Evolutionary conservation across 176 grass and related monocot genomes (phyloP), one percentile per base, ranked within the genome.

Genomic region (Eleusine indica): DNA sequence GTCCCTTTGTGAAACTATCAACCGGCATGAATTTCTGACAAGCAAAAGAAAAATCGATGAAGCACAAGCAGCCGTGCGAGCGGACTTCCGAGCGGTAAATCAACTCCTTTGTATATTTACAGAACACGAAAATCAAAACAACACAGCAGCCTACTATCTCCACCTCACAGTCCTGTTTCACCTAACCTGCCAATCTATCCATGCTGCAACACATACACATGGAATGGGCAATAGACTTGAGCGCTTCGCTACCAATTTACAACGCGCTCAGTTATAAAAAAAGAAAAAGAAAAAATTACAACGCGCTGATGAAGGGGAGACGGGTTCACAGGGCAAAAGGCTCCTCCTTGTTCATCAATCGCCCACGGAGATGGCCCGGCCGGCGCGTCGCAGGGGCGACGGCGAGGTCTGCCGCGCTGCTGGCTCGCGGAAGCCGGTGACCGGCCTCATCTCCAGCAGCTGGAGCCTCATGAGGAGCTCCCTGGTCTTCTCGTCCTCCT

Each of bases 401-500:
- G 77, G 82, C n/a, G 89, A 85, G 25, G 61, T 16, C 43, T 51
- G 87, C 61, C 81, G 58, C 0, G 42, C 57, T 7, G 21, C 82
- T 8, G 46, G 73, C 39, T 87, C 70, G 1, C 76, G 69, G 57
- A 89, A 75, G 43, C 60, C 68, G 46, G 48, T 29, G 25, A 38
- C 37, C 7, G 84, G 88, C 63, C 83, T 70, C 16, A 47, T 80
- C 83, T 88, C 85, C 53, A 75, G 78, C 54, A 77, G 79, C 84
- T 53, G 81, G 38, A 88, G 87, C 73, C 32, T 28, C 21, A 63
- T 66, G 42, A 94, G 70, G 40, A 89, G 92, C 79, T 85, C 89
- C 39, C 76, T 87, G 37, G 73, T 70, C 86, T 74, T 77, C 83
- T 89, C 92, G 46, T 94, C 89, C 69, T 94, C 89, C 82, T 82